A percentile compares a stretch with the other conserved stretches of the same genome.
Evolutionary conservation across 83 land plant genomes (phyloP).

Genomic region (Diphasiastrum complanatum): DNA sequence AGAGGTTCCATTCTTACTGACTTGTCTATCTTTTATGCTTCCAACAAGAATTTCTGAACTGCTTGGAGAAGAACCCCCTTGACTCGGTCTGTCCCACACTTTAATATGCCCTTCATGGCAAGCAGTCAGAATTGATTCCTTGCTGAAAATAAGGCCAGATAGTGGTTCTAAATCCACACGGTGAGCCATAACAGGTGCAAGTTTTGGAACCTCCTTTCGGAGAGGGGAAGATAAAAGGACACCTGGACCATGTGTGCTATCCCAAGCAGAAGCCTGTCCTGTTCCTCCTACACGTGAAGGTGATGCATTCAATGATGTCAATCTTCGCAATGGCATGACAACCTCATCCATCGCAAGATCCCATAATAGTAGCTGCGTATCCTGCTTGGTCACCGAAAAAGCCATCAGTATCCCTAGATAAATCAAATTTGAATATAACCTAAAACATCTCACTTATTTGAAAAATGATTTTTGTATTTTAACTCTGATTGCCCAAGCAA

Average conservation of each 20-base stretch:
- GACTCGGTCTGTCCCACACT: conserved; percentile 81
- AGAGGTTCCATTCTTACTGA: too few species aligned
- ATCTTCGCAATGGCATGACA: conserved; percentile 64
- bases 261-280: conserved; percentile 63
- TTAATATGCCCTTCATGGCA: conserved; percentile 86
- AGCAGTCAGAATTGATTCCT: conserved; percentile 67
- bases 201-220: conserved; percentile 87
- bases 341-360: conserved; percentile 89
- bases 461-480: too few species aligned
- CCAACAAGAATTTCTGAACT: conserved; percentile 30
- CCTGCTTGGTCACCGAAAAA: conserved; percentile 37
- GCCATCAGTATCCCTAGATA: too few species aligned
- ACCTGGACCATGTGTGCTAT: conserved; percentile 38
- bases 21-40: conserved; percentile 41
- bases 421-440: too few species aligned
- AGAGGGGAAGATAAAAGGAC: conserved; percentile 83
- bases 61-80: conserved; percentile 26
- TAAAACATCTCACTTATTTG: too few species aligned
- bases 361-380: conserved; percentile 90
- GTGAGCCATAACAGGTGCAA: conserved; percentile 82
- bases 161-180: conserved; percentile 91
- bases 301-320: conserved; percentile 23
- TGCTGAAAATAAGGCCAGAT: conserved; percentile 74
- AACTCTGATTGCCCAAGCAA: too few species aligned
- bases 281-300: conserved; percentile 69